These are phyloP conservation scores for Diutina catenulata DNA, from an alignment of 1,139 yeast genomes.

Conservation along the genomic window DNA sequence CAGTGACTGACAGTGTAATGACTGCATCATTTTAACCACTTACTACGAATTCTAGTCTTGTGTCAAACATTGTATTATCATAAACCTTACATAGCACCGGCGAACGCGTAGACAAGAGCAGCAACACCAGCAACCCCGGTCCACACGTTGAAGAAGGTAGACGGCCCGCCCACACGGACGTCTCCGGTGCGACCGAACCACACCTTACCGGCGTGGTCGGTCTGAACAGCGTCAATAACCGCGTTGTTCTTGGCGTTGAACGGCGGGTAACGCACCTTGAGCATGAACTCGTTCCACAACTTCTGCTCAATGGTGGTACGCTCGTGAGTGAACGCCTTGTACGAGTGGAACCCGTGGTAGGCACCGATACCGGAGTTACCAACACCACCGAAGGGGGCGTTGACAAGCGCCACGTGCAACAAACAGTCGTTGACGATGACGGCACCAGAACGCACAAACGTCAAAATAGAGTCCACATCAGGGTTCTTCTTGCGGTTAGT, in stretches of 20 bases:
- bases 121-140: slow-evolving; percentile 21
- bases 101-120: slow-evolving; percentile 15
- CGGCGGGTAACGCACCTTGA: slow-evolving; percentile 65
- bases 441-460: slow-evolving; percentile 62
- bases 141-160: slow-evolving; percentile 21
- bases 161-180: slow-evolving; percentile 26
- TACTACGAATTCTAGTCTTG: no score
- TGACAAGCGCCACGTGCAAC: slow-evolving; percentile 58
- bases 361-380: slow-evolving; percentile 75
- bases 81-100: slow-evolving; percentile 1
- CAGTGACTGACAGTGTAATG: no score
- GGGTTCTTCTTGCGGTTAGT: slow-evolving; percentile 23
- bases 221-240: slow-evolving; percentile 16
- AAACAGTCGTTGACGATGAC: slow-evolving; percentile 60
- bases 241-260: slow-evolving; percentile 24
- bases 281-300: slow-evolving; percentile 47
- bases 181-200: slow-evolving; percentile 28
- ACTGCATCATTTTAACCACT: no score
- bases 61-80: no score
- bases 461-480: slow-evolving; percentile 41
- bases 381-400: slow-evolving; percentile 86
- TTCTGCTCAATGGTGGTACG: slow-evolving; percentile 63
- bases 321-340: slow-evolving; percentile 64
- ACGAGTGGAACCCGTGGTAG: slow-evolving; percentile 72
- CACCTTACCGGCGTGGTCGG: slow-evolving; percentile 18